phyloP scores from a whole-genome alignment of 805 yeast genomes.

The Kazachstania bromeliacearum region DNA sequence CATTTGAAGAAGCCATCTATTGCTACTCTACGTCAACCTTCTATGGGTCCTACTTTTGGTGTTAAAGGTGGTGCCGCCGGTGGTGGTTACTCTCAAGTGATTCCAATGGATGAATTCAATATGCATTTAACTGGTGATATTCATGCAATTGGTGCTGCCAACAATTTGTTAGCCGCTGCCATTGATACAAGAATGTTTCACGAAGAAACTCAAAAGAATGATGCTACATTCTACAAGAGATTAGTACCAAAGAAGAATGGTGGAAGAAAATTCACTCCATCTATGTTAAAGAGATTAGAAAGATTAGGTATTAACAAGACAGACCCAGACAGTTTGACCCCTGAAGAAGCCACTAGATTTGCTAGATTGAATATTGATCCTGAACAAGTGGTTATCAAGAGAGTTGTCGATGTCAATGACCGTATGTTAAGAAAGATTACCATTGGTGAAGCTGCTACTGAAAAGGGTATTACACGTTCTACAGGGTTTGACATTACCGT shows the following conservation, averaged over 20 bases:
- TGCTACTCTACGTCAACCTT: constrained; percentile 95
- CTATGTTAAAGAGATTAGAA: constrained; percentile 65
- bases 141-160: constrained; percentile 92
- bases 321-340: constrained; percentile 70
- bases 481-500: constrained; percentile 96
- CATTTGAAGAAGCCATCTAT: constrained; percentile 73
- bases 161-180: constrained; percentile 90
- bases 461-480: constrained; percentile 74
- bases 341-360: constrained; percentile 63
- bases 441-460: constrained; percentile 87
- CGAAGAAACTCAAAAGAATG: constrained; percentile 73
- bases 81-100: constrained; percentile 96
- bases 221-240: constrained; percentile 70
- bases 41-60: constrained; percentile 98
- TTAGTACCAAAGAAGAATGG: constrained; percentile 84
- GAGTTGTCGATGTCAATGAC: constrained; percentile 93
- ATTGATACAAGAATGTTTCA: constrained; percentile 96
- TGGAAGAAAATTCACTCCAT: constrained; percentile 62
- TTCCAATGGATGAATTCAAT: constrained; percentile 98
- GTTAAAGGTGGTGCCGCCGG: constrained; percentile 99
- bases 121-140: constrained; percentile 97
- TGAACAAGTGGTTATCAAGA: constrained; percentile 77
- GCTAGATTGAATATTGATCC: constrained; percentile 87
- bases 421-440: constrained; percentile 83
- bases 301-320: constrained; percentile 77